phyloP scores from a whole-genome alignment of 192 early-diverging fungal genomes.

The Podila clonocystis region DNA sequence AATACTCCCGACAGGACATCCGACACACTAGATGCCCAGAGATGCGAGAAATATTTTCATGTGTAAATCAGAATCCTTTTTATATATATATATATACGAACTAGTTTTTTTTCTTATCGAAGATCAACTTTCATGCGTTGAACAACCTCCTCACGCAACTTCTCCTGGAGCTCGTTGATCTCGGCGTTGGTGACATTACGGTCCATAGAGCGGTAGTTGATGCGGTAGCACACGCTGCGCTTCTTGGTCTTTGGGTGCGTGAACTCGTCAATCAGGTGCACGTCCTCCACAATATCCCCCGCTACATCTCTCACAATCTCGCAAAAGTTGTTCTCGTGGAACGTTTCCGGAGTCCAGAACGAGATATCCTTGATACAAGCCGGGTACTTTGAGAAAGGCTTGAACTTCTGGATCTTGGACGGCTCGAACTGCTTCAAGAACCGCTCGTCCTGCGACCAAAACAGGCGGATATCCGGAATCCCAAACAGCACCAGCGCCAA shows the following conservation, averaged over 20 bases:
- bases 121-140: constrained; percentile 78
- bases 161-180: constrained; percentile 92
- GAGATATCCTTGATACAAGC: constrained; percentile 95
- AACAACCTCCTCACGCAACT: constrained; percentile 72
- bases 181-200: constrained; percentile 94
- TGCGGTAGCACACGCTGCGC: constrained; percentile 89
- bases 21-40: too few relatives aligned
- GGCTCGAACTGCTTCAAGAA: constrained; percentile 87
- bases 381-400: constrained; percentile 90
- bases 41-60: too few relatives aligned
- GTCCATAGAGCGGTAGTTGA: constrained; percentile 98
- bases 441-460: constrained; percentile 91
- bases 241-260: constrained; percentile 85
- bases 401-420: constrained; percentile 76
- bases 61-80: too few relatives aligned
- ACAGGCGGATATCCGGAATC: constrained; percentile 95
- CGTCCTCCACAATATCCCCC: constrained; percentile 92
- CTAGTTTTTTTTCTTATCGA: constrained; percentile 58
- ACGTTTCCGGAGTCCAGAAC: constrained; percentile 79
- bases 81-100: not conserved
- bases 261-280: constrained; percentile 92
- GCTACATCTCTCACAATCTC: constrained; percentile 92
- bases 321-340: constrained; percentile 95
- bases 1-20: too few relatives aligned
- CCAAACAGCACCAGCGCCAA: constrained; percentile 96